A percentile compares a stretch with the other conserved stretches of the same genome.
Evolutionary conservation across 768 basidiomycete genomes (phyloP).

Genomic region (Boletus huronensis): DNA sequence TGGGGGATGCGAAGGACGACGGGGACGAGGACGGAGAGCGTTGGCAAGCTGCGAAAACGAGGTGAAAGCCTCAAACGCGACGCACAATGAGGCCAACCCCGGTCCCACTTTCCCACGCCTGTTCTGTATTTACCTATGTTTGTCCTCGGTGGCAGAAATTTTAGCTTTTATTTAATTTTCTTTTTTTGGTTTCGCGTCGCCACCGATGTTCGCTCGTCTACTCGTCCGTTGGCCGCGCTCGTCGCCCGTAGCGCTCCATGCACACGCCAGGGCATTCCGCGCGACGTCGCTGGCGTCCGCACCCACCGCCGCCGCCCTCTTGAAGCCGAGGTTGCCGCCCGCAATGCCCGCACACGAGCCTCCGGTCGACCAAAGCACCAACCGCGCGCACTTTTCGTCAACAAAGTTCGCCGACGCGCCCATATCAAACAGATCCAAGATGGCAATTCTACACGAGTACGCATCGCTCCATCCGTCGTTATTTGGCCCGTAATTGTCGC

Average conservation of each 20-base stretch:
- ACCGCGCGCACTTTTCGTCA: conserved; percentile 28
- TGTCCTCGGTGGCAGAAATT: conserved; percentile 11
- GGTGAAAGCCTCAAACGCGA: conserved; percentile 24
- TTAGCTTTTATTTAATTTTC: not conserved
- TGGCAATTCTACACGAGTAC: conserved; percentile 42
- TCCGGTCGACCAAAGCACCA: conserved; percentile 15
- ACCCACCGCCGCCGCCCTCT: conserved; percentile 4
- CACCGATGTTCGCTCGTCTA: conserved; percentile 23
- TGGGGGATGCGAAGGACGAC: conserved; percentile 15
- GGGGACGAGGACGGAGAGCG: conserved; percentile 7
- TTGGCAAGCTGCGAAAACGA: conserved; percentile 14
- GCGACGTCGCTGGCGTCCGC: conserved; percentile 9
- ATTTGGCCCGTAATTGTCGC: conserved; percentile 5
- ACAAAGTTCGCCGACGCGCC: conserved; percentile 28
- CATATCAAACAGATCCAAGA: conserved; percentile 41
- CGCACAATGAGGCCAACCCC: conserved; percentile 22
- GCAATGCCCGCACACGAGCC: conserved; percentile 1
- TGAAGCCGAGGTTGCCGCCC: conserved; percentile 9
- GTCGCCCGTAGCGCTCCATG: conserved; percentile 10
- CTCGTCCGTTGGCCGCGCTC: conserved; percentile 23
- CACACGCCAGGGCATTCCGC: conserved; percentile 12
- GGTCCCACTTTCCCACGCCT: conserved; percentile 22
- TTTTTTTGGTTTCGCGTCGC: not conserved
- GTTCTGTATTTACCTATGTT: conserved; percentile 20
- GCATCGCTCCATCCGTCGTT: conserved; percentile 13